phyloP scores from a whole-genome alignment of 257 asterid species.

The Scutellaria baicalensis region DNA sequence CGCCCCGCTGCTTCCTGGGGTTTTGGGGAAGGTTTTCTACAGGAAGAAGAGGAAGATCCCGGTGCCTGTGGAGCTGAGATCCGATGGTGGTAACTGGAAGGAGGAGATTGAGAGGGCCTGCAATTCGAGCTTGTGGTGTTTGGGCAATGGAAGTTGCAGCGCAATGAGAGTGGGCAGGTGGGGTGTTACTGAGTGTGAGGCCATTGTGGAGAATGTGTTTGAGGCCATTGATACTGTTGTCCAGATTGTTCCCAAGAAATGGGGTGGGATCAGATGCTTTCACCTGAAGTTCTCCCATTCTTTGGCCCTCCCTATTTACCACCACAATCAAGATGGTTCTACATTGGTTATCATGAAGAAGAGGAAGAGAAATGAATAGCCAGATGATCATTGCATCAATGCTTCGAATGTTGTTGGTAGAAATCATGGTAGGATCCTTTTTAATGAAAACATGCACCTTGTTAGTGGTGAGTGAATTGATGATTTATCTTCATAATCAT shows the following conservation, averaged over 20 bases:
- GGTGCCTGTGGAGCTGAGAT: conserved; percentile 50
- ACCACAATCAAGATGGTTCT: neutral
- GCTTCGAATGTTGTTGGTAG: too few relatives aligned
- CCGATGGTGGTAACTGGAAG: conserved; percentile 48
- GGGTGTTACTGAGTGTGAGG: conserved; percentile 30
- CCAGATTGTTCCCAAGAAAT: conserved; percentile 51
- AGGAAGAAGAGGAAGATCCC: conserved; percentile 64
- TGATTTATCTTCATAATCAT: too few relatives aligned
- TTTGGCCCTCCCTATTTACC: conserved; percentile 69
- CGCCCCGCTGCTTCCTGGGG: conserved; percentile 39
- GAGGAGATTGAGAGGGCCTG: conserved; percentile 62
- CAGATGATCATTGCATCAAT: too few relatives aligned
- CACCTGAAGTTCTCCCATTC: conserved; percentile 81
- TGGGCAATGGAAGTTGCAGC: conserved; percentile 72
- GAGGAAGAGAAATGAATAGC: conserved; percentile 15
- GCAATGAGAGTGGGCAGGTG: conserved; percentile 54
- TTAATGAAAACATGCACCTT: too few relatives aligned
- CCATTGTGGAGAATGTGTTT: conserved; percentile 61
- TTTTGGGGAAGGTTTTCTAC: conserved; percentile 71
- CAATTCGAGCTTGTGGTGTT: conserved; percentile 46
- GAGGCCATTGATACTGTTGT: conserved; percentile 46
- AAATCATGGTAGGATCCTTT: too few relatives aligned
- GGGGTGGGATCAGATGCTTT: conserved; percentile 62
- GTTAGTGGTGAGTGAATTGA: too few relatives aligned
- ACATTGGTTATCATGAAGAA: conserved; percentile 18